Conservation (phyloP, 176 grass and related monocot species). For the Aegilops tauschii region DNA sequence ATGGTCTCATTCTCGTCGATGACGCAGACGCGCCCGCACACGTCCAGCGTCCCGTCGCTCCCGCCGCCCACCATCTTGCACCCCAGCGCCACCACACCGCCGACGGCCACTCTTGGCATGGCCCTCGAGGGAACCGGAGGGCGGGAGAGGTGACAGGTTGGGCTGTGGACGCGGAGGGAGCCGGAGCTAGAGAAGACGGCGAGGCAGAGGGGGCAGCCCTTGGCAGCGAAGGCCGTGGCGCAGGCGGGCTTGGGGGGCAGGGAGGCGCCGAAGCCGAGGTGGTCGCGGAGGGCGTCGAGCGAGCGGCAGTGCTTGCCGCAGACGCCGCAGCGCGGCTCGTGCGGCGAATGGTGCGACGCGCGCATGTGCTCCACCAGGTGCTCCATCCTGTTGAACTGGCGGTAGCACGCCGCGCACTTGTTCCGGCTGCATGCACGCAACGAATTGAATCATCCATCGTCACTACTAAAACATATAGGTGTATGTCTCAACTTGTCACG, state of each 20-base stretch:
- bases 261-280: constrained; percentile 71
- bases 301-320: constrained; percentile 82
- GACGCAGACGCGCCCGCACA: constrained; percentile 73
- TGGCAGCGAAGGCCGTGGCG: constrained; percentile 44
- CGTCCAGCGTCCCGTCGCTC: constrained; percentile 64
- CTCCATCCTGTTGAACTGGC: constrained; percentile 85
- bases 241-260: constrained; percentile 62
- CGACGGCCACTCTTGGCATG: constrained; percentile 39
- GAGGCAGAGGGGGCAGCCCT: constrained; percentile 65
- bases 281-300: constrained; percentile 82
- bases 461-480: too few species aligned
- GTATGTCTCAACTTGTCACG: not conserved
- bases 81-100: constrained; percentile 48
- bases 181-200: constrained; percentile 33
- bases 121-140: not conserved
- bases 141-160: constrained; percentile 24
- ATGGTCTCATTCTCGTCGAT: constrained; percentile 58
- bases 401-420: constrained; percentile 78
- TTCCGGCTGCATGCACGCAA: constrained; percentile 39
- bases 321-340: constrained; percentile 66
- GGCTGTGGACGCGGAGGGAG: constrained; percentile 23
- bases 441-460: not conserved
- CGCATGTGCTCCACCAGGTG: constrained; percentile 90
- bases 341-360: constrained; percentile 62
- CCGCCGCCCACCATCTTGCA: constrained; percentile 92